phyloP scores from a whole-genome alignment of 2,329 filamentous ascomycete species.

The Raffaelea albimanens region DNA sequence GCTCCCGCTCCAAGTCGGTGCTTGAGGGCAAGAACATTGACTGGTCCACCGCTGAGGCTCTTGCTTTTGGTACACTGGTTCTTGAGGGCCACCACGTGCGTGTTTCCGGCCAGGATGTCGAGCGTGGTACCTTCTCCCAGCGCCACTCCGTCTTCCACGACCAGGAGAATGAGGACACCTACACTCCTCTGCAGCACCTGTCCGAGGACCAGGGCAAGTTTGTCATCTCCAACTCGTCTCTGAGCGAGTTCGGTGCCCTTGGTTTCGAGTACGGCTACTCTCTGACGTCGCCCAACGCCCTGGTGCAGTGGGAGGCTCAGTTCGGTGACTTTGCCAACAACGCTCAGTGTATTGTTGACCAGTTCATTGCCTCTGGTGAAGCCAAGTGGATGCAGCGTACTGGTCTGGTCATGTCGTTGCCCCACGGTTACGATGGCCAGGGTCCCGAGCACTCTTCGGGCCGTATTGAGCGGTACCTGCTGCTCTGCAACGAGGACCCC shows the following conservation, averaged over 20 bases:
- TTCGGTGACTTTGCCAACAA: slow-evolving; percentile 99
- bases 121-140: slow-evolving; percentile 98
- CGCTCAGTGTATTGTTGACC: slow-evolving; percentile 96
- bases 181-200: slow-evolving; percentile 66
- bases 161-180: slow-evolving; percentile 87
- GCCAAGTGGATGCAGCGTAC: slow-evolving; percentile 98
- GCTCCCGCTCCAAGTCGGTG: slow-evolving; percentile 83
- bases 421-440: slow-evolving; percentile 96
- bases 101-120: slow-evolving; percentile 96
- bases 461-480: slow-evolving; percentile 92
- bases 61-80: slow-evolving; percentile 87
- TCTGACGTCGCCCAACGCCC: slow-evolving; percentile 86
- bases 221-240: slow-evolving; percentile 92
- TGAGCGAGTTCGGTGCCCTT: slow-evolving; percentile 61
- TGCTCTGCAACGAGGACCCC: slow-evolving; percentile 95
- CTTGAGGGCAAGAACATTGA: slow-evolving; percentile 90
- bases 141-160: slow-evolving; percentile 96
- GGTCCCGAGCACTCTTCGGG: slow-evolving; percentile 97
- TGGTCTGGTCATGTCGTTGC: slow-evolving; percentile 89
- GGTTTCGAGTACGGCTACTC: slow-evolving; percentile 99
- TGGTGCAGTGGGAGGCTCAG: slow-evolving; percentile 99
- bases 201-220: slow-evolving; percentile 90
- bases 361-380: slow-evolving; percentile 96
- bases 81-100: slow-evolving; percentile 93
- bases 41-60: slow-evolving; percentile 92